These are phyloP conservation scores for Solanum medicagineum DNA, from an alignment of 257 asterid genomes.

Conservation along the genomic window DNA sequence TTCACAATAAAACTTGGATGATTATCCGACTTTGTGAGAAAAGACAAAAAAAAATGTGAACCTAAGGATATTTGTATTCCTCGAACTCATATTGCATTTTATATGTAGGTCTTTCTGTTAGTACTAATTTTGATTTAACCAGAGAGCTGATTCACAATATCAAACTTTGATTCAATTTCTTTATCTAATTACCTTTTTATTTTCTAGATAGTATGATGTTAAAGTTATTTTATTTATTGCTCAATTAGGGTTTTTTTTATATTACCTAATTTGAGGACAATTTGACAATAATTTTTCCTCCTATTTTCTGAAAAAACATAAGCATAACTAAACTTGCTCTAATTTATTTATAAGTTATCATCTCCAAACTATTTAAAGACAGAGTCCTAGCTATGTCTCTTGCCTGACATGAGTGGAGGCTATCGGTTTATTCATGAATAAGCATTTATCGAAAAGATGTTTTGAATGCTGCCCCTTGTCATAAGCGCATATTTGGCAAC, in stretches of 20 bases:
- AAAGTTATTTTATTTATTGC: not conserved
- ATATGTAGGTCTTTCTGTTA: not conserved
- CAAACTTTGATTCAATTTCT: accelerated
- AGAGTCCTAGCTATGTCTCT: too few species aligned
- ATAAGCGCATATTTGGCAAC: too few species aligned
- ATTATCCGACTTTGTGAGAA: too few species aligned
- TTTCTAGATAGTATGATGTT: not conserved
- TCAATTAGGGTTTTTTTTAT: not conserved
- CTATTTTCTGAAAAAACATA: not conserved
- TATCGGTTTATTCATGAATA: too few species aligned
- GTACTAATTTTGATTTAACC: not conserved
- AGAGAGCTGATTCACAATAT: not conserved
- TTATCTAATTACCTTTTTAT: not conserved
- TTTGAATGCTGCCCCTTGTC: too few species aligned
- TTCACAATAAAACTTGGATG: too few species aligned
- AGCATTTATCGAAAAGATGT: too few species aligned
- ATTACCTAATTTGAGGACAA: not conserved
- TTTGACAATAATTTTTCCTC: not conserved
- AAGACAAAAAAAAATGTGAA: not conserved
- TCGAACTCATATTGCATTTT: not conserved
- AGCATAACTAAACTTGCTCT: not conserved
- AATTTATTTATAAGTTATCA: not conserved
- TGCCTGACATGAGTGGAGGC: too few species aligned
- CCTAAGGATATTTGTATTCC: not conserved
- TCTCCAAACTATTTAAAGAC: not conserved